Base-by-base conservation (phyloP, 306 rosid species). In the Fragaria vesca region DNA sequence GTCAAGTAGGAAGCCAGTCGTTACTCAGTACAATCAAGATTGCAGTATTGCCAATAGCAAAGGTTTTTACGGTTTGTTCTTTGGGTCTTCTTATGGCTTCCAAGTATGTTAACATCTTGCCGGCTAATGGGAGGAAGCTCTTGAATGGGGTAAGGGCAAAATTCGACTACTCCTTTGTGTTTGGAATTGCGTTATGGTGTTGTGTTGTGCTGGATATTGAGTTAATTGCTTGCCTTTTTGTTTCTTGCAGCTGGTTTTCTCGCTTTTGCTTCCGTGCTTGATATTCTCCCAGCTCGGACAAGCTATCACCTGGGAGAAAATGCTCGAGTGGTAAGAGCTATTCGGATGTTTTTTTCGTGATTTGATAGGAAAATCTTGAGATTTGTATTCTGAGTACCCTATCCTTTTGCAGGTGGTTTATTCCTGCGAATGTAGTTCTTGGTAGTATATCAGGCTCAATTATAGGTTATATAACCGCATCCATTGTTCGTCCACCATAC, bases 21-120 rank as follows among this genome's bases (percentile, higher is more conserved):
- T 5, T 96, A 78, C 18, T 93, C n/a, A 89, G 79, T 0, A 82
- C 93, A 0, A 93, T 96, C 75, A 93, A 87, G 80, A 90, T 96
- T 45, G 99, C 99, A 2, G 98, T 96, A 7, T 68, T 93, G 52
- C 98, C 99, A 0, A 93, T 96, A 51, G 94, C 97, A 15, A 96
- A 96, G 84, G 98, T 96, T 10, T 90, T 93, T 83, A 90, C 97
- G 11, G 81, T 93, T 75, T 96, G 99, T 73, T 83, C 87, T 46
- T 83, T 96, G 93, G 99, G 99, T 3, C 88, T 93, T 74, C 92
- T 96, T 4, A 93, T 96, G 99, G 99, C 99, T 78, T 91, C 99
- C 69, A 96, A 91, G 88, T 90, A 83, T 83, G 92, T 93, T 30
- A 87, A 93, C 73, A 89, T 96, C 36, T 84, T 96, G 80, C 93